Evolutionary conservation across 768 basidiomycete genomes (phyloP).

Genomic region (Sutorius australiensis): DNA sequence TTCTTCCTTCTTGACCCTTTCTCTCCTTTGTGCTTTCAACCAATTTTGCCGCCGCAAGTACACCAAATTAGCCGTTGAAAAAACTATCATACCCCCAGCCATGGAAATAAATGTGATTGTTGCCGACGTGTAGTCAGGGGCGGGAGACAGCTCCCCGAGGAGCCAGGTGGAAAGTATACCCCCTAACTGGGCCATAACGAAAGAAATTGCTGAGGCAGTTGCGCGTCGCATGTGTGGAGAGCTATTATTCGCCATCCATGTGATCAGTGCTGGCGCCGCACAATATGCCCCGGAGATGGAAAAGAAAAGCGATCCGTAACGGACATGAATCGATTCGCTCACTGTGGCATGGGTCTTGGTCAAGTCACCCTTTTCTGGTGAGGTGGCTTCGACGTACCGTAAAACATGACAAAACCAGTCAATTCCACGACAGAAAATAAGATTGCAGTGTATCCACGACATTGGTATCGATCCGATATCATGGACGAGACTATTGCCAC

Average conservation of each 20-base stretch:
- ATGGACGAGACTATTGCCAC: slow-evolving; percentile 39
- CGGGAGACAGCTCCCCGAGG: slow-evolving; percentile 45
- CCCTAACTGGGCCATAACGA: slow-evolving; percentile 53
- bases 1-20: slow-evolving; percentile 28
- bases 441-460: slow-evolving; percentile 47
- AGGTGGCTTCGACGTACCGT: slow-evolving; percentile 35
- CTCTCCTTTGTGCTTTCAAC: slow-evolving; percentile 40
- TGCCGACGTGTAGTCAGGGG: slow-evolving; percentile 47
- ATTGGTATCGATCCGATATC: slow-evolving; percentile 51
- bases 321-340: slow-evolving; percentile 35
- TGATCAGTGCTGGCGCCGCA: slow-evolving; percentile 48
- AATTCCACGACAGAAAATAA: slow-evolving; percentile 40
- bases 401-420: slow-evolving; percentile 55
- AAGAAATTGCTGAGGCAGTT: slow-evolving; percentile 53
- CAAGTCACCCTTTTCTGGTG: background rate
- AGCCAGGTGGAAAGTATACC: slow-evolving; percentile 64
- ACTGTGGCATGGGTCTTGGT: slow-evolving; percentile 4
- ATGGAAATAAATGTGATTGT: slow-evolving; percentile 36
- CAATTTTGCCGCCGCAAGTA: slow-evolving; percentile 45
- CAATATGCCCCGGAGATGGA: slow-evolving; percentile 50
- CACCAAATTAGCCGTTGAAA: slow-evolving; percentile 35
- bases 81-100: slow-evolving; percentile 38
- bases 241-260: slow-evolving; percentile 65
- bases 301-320: slow-evolving; percentile 58
- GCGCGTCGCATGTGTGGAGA: slow-evolving; percentile 55